Evolutionary conservation across 208 protist genomes (phyloP).

Genomic region (Wallacemonas collosoma): DNA sequence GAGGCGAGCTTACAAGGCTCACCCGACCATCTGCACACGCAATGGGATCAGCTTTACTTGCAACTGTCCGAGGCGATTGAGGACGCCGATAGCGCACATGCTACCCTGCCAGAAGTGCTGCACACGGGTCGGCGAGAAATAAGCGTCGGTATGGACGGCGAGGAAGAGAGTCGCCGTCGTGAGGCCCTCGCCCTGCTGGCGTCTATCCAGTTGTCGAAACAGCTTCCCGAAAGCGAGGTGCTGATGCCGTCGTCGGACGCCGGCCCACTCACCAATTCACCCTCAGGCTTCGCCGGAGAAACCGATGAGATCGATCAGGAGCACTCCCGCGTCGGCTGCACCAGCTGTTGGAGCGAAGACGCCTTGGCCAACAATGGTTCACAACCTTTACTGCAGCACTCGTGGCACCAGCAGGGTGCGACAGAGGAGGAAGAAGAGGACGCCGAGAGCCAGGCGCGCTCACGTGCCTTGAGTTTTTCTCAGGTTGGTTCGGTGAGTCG

Average conservation of each 20-base stretch:
- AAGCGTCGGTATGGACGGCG: background rate
- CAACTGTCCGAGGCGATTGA: background rate
- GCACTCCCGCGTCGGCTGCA: slow-evolving; percentile 4
- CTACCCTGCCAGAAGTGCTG: background rate
- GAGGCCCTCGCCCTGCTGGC: slow-evolving; percentile 9
- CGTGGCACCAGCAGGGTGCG: slow-evolving; percentile 12
- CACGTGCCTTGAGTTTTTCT: slow-evolving; percentile 4
- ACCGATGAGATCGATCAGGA: slow-evolving; percentile 7
- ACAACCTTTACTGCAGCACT: background rate
- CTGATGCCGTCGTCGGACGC: background rate
- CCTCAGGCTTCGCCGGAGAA: background rate
- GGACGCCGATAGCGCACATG: background rate
- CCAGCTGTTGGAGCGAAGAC: slow-evolving; percentile 13
- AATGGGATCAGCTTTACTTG: slow-evolving; percentile 7
- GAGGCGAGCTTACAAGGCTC: background rate
- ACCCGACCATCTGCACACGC: background rate
- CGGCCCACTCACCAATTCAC: background rate
- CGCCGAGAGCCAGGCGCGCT: slow-evolving; percentile 1
- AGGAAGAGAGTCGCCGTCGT: slow-evolving; percentile 5
- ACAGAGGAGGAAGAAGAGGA: slow-evolving; percentile 15
- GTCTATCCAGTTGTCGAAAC: slow-evolving; percentile 5
- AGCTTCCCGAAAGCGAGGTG: background rate
- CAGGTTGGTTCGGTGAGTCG: background rate
- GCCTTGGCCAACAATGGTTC: background rate
- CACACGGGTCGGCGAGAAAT: background rate